These are phyloP conservation scores for Toxoplasma gondii DNA, from an alignment of 169 alveolate genomes.

Conservation along the genomic window DNA sequence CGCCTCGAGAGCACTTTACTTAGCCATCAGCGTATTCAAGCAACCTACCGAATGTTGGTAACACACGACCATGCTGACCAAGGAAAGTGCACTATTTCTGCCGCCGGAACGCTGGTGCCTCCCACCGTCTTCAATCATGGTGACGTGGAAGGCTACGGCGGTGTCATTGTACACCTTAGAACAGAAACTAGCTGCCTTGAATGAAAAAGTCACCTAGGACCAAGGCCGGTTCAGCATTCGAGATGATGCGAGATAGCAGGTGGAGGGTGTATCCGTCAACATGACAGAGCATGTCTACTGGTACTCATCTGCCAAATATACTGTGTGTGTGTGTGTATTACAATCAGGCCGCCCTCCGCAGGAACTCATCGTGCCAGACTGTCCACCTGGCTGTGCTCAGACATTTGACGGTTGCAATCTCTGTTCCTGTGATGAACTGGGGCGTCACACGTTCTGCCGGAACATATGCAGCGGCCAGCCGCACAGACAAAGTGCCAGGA, in stretches of 20 bases:
- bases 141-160: too few relatives aligned
- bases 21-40: neutral
- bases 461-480: constrained; percentile 22
- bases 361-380: neutral
- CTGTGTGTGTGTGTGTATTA: neutral
- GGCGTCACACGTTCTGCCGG: constrained; percentile 1
- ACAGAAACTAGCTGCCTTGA: too few relatives aligned
- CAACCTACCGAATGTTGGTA: neutral
- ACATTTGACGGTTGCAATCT: constrained; percentile 33
- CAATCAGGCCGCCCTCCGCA: constrained; percentile 4
- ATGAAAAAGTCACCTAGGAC: too few relatives aligned
- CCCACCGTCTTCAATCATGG: too few relatives aligned
- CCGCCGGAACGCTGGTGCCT: neutral
- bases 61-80: neutral
- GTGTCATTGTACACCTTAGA: too few relatives aligned
- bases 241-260: too few relatives aligned
- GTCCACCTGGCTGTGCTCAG: neutral
- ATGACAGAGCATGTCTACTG: too few relatives aligned
- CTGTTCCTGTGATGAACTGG: neutral
- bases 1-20: neutral
- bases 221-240: too few relatives aligned
- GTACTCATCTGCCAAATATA: too few relatives aligned
- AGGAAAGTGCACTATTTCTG: too few relatives aligned
- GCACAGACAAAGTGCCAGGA: neutral
- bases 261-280: too few relatives aligned